These are phyloP conservation scores for Colletotrichum cereale DNA, from an alignment of 2,329 filamentous ascomycete species.

Conservation along the genomic window DNA sequence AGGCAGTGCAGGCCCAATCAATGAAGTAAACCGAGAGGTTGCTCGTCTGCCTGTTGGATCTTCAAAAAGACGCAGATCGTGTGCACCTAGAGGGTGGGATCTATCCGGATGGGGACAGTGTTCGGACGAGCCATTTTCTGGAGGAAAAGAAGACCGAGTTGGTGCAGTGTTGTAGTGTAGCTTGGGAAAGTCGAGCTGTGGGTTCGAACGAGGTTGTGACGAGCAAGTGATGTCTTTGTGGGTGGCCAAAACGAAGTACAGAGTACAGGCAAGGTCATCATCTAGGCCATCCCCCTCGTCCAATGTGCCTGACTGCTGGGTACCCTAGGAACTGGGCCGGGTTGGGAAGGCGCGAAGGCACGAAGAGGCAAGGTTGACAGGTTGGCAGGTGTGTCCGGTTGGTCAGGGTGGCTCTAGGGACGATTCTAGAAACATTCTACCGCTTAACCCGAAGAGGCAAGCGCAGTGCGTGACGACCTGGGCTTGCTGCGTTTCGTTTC, in stretches of 20 bases:
- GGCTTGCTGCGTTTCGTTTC: constrained; percentile 26
- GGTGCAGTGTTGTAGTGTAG: constrained; percentile 4
- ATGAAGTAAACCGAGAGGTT: background rate
- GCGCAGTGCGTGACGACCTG: constrained; percentile 6
- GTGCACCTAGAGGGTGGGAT: constrained; percentile 8
- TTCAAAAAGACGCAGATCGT: constrained; percentile 23
- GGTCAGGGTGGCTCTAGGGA: background rate
- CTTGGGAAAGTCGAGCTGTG: constrained; percentile 14
- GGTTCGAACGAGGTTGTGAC: constrained; percentile 26
- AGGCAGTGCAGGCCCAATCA: constrained; percentile 5
- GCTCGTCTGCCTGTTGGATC: constrained; percentile 26
- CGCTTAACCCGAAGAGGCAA: constrained; percentile 15
- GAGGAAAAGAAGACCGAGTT: constrained; percentile 19
- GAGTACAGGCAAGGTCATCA: constrained; percentile 22
- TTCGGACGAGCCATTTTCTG: constrained; percentile 41
- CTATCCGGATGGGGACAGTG: constrained; percentile 30
- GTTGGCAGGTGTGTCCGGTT: constrained; percentile 11
- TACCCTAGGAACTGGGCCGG: constrained; percentile 11
- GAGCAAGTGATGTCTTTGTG: constrained; percentile 11
- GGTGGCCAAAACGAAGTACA: constrained; percentile 30
- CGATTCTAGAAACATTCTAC: constrained; percentile 39
- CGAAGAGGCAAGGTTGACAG: constrained; percentile 16
- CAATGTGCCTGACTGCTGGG: constrained; percentile 21
- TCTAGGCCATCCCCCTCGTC: constrained; percentile 15
- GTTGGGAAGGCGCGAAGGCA: constrained; percentile 9